Percentiles rank a stretch among this genome's conserved stretches.
Conservation (phyloP, 2,329 filamentous ascomycete species). For the Neurospora sp. region DNA sequence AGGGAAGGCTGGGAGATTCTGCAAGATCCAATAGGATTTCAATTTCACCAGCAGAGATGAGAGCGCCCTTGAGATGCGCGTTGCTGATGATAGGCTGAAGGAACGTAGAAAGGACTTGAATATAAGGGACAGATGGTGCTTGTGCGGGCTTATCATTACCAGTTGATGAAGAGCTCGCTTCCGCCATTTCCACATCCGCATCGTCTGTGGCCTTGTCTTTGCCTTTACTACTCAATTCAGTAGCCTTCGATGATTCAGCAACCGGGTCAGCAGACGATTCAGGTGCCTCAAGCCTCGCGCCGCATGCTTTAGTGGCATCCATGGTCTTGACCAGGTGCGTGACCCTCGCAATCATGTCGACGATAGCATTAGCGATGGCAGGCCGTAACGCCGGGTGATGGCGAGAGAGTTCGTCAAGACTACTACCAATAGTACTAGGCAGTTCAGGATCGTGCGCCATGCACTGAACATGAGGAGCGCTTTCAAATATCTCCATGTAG, state of each 20-base stretch:
- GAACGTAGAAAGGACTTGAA: conserved; percentile 69
- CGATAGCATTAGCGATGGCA: conserved; percentile 72
- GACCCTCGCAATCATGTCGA: conserved; percentile 81
- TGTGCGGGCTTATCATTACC: background rate
- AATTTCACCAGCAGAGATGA: conserved; percentile 70
- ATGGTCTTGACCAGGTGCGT: conserved; percentile 62
- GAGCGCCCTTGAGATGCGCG: conserved; percentile 57
- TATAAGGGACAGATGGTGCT: conserved; percentile 44
- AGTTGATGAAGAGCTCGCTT: conserved; percentile 25
- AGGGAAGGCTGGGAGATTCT: conserved; percentile 69
- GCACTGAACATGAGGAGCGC: conserved; percentile 74
- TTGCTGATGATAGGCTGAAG: conserved; percentile 66
- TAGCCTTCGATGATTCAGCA: conserved; percentile 13
- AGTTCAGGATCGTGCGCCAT: conserved; percentile 65
- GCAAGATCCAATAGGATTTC: conserved; percentile 78
- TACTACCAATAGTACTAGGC: conserved; percentile 63
- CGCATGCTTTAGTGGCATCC: conserved; percentile 59
- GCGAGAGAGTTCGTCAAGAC: conserved; percentile 87
- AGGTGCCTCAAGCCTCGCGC: conserved; percentile 66
- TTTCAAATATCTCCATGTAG: conserved; percentile 96
- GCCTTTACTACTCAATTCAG: conserved; percentile 20
- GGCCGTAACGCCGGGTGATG: conserved; percentile 81
- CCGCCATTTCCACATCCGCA: conserved; percentile 57
- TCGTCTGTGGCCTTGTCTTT: conserved; percentile 30
- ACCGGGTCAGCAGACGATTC: conserved; percentile 20